A percentile compares a stretch with the other conserved stretches of the same genome.
These are phyloP conservation scores for Fusarium sp. DNA, from an alignment of 2,329 filamentous ascomycete genomes.

Conservation along the genomic window DNA sequence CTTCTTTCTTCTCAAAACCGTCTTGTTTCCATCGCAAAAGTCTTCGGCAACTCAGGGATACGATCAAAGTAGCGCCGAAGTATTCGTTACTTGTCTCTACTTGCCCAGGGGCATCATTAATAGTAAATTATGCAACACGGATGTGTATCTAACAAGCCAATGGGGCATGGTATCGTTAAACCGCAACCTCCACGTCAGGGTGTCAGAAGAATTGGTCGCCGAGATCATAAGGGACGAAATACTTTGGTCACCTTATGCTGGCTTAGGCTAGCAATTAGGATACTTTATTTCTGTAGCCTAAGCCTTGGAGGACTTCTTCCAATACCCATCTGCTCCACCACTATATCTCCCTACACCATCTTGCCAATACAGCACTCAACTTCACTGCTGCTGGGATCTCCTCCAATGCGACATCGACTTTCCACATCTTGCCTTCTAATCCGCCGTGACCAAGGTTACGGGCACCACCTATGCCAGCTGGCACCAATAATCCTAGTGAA, in stretches of 20 bases:
- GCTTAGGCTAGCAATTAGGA: neutral
- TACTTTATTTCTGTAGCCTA: neutral
- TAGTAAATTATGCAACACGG: constrained; percentile 11
- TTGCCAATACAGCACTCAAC: constrained; percentile 68
- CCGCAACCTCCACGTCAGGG: neutral
- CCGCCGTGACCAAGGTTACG: constrained; percentile 61
- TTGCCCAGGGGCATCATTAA: constrained; percentile 14
- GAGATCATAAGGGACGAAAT: neutral
- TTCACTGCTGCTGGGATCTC: constrained; percentile 76
- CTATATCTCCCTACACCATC: constrained; percentile 81
- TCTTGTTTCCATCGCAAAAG: constrained; percentile 21
- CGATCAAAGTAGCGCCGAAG: constrained; percentile 14
- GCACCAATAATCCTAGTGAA: constrained; percentile 74
- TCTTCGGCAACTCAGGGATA: neutral
- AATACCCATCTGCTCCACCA: neutral
- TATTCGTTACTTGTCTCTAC: constrained; percentile 20
- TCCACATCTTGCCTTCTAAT: constrained; percentile 75
- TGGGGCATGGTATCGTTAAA: constrained; percentile 14
- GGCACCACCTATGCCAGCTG: constrained; percentile 68
- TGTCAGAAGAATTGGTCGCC: neutral
- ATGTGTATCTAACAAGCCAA: constrained; percentile 27
- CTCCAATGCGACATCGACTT: constrained; percentile 79
- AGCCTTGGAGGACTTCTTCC: neutral
- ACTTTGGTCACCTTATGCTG: neutral
- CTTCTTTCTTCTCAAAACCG: neutral